Evolutionary conservation across 2,329 filamentous ascomycete genomes (phyloP).

Genomic region (Neopestalotiopsis rosae): DNA sequence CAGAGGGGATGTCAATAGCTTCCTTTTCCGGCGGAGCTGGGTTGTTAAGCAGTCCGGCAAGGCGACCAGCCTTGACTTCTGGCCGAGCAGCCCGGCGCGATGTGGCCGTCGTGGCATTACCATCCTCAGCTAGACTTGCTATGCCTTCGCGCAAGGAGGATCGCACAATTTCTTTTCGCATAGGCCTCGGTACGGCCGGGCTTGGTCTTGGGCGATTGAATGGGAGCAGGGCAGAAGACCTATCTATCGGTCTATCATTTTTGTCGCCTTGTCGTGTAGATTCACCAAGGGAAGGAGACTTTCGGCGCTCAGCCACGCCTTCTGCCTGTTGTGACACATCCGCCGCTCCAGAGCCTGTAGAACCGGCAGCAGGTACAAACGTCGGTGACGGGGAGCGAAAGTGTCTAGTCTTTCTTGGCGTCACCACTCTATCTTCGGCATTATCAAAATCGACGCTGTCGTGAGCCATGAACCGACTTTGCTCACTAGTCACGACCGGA

Average conservation of each 20-base stretch:
- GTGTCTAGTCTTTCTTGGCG: slow-evolving; percentile 43
- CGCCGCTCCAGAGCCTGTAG: not conserved
- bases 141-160: slow-evolving; percentile 23
- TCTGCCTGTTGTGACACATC: slow-evolving; percentile 1
- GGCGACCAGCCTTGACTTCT: slow-evolving; percentile 20
- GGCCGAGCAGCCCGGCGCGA: not conserved
- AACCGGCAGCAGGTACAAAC: not conserved
- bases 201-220: slow-evolving; percentile 6
- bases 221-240: slow-evolving; percentile 17
- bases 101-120: slow-evolving; percentile 18
- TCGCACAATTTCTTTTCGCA: slow-evolving; percentile 17
- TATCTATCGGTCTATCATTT: not conserved
- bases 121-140: slow-evolving; percentile 32
- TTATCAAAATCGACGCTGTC: slow-evolving; percentile 68
- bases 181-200: not conserved
- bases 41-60: slow-evolving; percentile 30
- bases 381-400: not conserved
- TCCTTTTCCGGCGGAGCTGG: slow-evolving; percentile 24
- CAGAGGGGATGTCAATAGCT: slow-evolving; percentile 10
- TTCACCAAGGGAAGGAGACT: not conserved
- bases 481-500: slow-evolving; percentile 32
- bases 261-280: not conserved
- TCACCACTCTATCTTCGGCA: slow-evolving; percentile 48
- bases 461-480: slow-evolving; percentile 42
- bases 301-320: not conserved